These are phyloP conservation scores for Colletotrichum sp. DNA, from an alignment of 2,329 filamentous ascomycete species.

Conservation along the genomic window DNA sequence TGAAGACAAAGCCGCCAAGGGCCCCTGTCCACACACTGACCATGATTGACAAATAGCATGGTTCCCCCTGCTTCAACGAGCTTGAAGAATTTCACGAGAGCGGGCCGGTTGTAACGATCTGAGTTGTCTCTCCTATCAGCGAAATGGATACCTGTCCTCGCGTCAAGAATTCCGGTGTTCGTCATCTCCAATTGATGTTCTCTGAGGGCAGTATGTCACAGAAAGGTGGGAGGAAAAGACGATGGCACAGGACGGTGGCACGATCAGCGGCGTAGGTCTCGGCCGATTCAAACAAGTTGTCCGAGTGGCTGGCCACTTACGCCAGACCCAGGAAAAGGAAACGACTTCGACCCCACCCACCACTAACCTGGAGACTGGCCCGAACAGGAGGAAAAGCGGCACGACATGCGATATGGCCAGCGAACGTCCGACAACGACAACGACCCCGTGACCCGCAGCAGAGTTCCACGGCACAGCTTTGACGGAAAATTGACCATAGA, in stretches of 20 bases:
- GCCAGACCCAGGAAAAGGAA: neutral
- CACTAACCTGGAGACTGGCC: neutral
- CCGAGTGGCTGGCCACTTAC: neutral
- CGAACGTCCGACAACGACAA: neutral
- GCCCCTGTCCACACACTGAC: neutral
- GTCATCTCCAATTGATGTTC: neutral
- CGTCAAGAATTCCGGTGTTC: neutral
- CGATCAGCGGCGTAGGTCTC: neutral
- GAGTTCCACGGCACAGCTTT: neutral
- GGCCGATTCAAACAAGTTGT: neutral
- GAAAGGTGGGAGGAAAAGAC: neutral
- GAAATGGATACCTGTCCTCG: neutral
- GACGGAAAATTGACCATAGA: neutral
- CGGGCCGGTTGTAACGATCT: neutral
- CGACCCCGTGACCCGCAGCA: neutral
- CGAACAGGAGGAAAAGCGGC: neutral
- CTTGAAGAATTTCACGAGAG: neutral
- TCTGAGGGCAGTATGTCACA: neutral
- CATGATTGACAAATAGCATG: slow-evolving; percentile 18
- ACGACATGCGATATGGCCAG: neutral
- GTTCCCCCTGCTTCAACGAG: slow-evolving; percentile 2
- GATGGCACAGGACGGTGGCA: neutral
- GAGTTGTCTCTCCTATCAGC: neutral
- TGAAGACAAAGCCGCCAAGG: neutral
- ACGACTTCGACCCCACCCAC: neutral